Conservation (phyloP, 2,329 filamentous ascomycete genomes). For the Monosporascus sp. region DNA sequence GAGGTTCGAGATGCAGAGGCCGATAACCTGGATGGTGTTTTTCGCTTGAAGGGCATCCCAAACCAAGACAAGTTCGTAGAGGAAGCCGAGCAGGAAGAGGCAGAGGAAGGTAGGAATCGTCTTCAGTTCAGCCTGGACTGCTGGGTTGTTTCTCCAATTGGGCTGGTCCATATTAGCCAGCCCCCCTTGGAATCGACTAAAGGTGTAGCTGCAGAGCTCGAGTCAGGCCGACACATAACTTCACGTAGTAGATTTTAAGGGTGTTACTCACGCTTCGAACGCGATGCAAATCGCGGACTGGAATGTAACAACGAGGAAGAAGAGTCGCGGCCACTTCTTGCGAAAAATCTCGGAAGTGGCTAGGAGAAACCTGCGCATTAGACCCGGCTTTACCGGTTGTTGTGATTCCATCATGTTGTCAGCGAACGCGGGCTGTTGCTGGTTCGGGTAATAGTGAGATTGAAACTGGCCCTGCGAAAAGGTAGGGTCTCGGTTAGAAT, state of each 20-base stretch:
- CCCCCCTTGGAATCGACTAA: conserved; percentile 74
- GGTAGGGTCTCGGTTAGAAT: conserved; percentile 9
- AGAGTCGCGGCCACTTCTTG: conserved; percentile 83
- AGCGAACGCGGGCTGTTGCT: conserved; percentile 13
- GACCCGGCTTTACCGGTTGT: conserved; percentile 27
- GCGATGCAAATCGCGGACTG: conserved; percentile 78
- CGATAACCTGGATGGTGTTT: conserved; percentile 98
- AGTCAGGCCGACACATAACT: conserved; percentile 1
- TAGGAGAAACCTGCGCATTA: background rate
- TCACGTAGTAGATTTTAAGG: no score
- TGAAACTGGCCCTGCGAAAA: background rate
- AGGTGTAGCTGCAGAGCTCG: conserved; percentile 65
- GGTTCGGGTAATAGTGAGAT: conserved; percentile 7
- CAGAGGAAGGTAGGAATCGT: conserved; percentile 93
- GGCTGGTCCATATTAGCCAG: conserved; percentile 34
- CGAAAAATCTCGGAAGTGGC: conserved; percentile 69
- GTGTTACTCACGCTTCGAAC: conserved; percentile 71
- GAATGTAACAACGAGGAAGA: conserved; percentile 66
- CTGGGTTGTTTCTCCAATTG: conserved; percentile 29
- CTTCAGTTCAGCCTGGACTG: conserved; percentile 49
- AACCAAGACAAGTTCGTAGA: conserved; percentile 84
- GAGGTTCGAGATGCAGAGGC: conserved; percentile 86
- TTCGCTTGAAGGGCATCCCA: conserved; percentile 92
- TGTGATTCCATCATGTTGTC: conserved; percentile 28
- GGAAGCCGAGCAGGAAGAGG: conserved; percentile 93